Conservation (phyloP, 192 early-diverging fungal species). For the Martensiomyces pterosporus region DNA sequence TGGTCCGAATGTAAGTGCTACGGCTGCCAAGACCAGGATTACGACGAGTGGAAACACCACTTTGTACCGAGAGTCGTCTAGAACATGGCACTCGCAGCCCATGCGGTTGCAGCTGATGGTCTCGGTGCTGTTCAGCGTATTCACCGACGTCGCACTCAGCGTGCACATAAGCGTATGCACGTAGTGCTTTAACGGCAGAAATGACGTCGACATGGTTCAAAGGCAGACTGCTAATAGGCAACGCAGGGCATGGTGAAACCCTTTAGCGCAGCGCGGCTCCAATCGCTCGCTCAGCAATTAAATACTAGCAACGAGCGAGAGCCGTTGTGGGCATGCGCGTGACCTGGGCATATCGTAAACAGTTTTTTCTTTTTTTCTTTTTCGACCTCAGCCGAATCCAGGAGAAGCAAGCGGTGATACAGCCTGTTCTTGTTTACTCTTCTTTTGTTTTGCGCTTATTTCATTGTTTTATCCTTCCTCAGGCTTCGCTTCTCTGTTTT, state of each 20-base stretch:
- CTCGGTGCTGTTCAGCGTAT: constrained; percentile 9
- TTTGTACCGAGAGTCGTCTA: constrained; percentile 34
- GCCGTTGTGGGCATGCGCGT: too few species aligned
- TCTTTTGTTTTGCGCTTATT: constrained; percentile 11
- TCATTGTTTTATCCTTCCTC: too few species aligned
- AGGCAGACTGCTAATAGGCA: not conserved
- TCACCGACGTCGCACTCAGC: constrained; percentile 41
- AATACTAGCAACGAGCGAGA: too few species aligned
- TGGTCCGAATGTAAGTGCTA: constrained; percentile 38
- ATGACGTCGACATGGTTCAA: not conserved
- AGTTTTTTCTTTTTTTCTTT: constrained; percentile 3
- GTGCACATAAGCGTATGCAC: constrained; percentile 49
- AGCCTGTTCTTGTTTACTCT: constrained; percentile 4
- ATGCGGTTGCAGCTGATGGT: constrained; percentile 47
- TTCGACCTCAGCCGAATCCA: too few species aligned
- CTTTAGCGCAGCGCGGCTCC: too few species aligned
- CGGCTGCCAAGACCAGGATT: constrained; percentile 29
- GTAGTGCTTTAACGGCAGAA: constrained; percentile 23
- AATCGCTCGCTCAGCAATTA: too few species aligned
- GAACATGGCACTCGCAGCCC: constrained; percentile 50
- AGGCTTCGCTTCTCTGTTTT: too few species aligned
- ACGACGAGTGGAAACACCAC: constrained; percentile 30
- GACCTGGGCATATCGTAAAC: not conserved
- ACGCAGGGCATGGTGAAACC: too few species aligned
- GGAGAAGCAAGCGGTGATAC: too few species aligned